Base-by-base conservation (phyloP, 768 basidiomycete genomes). In the Tephrocybe sp. region DNA sequence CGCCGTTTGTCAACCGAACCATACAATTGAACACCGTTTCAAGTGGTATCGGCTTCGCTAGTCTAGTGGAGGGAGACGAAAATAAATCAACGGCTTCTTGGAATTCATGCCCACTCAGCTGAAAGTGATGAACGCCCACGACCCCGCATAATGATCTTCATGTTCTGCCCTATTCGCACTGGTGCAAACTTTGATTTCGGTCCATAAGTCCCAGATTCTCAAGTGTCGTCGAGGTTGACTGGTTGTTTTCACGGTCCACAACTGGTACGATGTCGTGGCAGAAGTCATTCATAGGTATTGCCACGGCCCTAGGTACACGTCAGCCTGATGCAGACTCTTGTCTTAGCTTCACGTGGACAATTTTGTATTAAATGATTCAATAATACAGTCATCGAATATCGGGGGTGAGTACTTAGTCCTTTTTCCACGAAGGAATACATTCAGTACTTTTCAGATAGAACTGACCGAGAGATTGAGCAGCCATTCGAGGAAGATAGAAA, bases 281-380 rank as follows among this genome's bases (percentile, higher is more conserved):
- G 82, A 82, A 24, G 78, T 67, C 1, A 52, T 77, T n/a, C 43
- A 83, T 80, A 26, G 78, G 81, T 3, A 71, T 67, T 15, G 60
- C 66, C 39, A 73, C 68, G 18, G 80, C 81, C 0, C 58, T 81
- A 27, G 73, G 78, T 30, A 76, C 79, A 5, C 83, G 74, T 65
- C 72, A 79, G 11, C n/a, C n/a, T n/a, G n/a, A n/a, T n/a, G n/a
- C 75, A 77, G 57, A 82, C 77, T 0, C 84, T 82, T 59, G 81
- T n/a, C n/a, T n/a, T n/a, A n/a, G n/a, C n/a, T n/a, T n/a, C n/a
- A n/a, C n/a, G n/a, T n/a, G n/a, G n/a, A n/a, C n/a, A n/a, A n/a
- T n/a, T n/a, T n/a, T n/a, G n/a, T n/a, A n/a, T n/a, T n/a, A n/a
- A n/a, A n/a, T n/a, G n/a, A n/a, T n/a, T n/a, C n/a, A n/a, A n/a